These are phyloP conservation scores for Telopea speciosissima DNA, from an alignment of 177 flowering plant species.

Conservation along the genomic window DNA sequence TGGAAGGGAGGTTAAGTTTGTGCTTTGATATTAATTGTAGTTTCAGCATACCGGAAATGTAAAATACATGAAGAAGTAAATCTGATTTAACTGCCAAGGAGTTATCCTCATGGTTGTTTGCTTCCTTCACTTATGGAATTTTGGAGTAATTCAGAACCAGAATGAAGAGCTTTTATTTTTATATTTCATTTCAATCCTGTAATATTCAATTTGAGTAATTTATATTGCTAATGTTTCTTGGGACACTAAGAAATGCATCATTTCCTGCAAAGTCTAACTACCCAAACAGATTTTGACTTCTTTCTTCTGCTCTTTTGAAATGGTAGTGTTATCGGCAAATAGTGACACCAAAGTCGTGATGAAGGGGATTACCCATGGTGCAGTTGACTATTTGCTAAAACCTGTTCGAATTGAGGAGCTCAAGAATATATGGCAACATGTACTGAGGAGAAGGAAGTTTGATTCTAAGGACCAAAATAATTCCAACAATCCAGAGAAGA, in stretches of 20 bases:
- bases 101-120: neutral
- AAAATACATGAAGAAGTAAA: neutral
- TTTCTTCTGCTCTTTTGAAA: constrained; percentile 5
- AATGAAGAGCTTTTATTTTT: no score
- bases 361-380: constrained; percentile 88
- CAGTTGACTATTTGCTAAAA: constrained; percentile 80
- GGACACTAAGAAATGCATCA: neutral
- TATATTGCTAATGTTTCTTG: constrained; percentile 1
- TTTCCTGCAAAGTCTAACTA: neutral
- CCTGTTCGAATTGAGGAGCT: constrained; percentile 85
- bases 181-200: no score
- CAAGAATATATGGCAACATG: constrained; percentile 95
- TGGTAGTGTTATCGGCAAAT: constrained; percentile 76
- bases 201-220: no score
- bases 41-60: neutral
- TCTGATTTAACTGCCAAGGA: neutral
- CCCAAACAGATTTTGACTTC: neutral
- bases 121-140: neutral
- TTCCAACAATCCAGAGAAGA: constrained; percentile 22
- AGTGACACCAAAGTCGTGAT: constrained; percentile 65
- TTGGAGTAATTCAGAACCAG: no score
- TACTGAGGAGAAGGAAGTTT: constrained; percentile 57
- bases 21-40: no score
- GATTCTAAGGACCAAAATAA: constrained; percentile 37
- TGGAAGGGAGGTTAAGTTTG: neutral